Evolutionary conservation across 176 grass and related monocot genomes (phyloP), one percentile per base, ranked within the genome.

Genomic region (Oryza brachyantha): DNA sequence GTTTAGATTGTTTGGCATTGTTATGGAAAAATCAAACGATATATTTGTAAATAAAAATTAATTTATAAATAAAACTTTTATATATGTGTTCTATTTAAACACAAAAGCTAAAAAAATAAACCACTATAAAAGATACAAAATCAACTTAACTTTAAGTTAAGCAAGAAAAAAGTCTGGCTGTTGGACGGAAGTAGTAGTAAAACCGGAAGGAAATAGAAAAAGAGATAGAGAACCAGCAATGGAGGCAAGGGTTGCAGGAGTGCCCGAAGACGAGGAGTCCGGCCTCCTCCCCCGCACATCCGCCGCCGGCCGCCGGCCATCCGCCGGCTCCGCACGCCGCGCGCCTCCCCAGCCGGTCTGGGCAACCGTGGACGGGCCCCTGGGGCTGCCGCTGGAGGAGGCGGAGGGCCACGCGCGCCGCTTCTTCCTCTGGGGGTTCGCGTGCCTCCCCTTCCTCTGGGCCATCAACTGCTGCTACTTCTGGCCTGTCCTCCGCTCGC

Each of bases 401-500:
- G 87, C 88, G 25, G 87, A 83, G 77, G 81, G 74, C 50, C 89
- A 95, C 29, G 92, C 96, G 0, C 88, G 86, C 27, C 80, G 86
- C 75, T 89, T 93, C 92, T 99, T 94, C 84, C 77, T 91, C 0
- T 95, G 96, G 96, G 96, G 96, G 0, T 99, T 99, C 71, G 96
- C 92, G 2, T 84, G 91, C 70, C 84, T 99, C 29, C 96, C 96
- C 80, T 84, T 99, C 55, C 88, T 99, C 48, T 99, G 96, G 96
- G 96, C 92, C 59, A 87, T 95, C 80, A 99, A 99, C 82, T 95
- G 88, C 88, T 95, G 80, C 84, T 93, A 99, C 81, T 99, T 89
- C 88, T 99, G 95, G 96, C 96, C 96, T 29, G 83, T 99, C 84
- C 80, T 99, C 17, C 86, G 83, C 26, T 78, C 73, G 8, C 64